Base-by-base conservation (phyloP, 805 yeast genomes). In the Ogataea parapolymorpha region DNA sequence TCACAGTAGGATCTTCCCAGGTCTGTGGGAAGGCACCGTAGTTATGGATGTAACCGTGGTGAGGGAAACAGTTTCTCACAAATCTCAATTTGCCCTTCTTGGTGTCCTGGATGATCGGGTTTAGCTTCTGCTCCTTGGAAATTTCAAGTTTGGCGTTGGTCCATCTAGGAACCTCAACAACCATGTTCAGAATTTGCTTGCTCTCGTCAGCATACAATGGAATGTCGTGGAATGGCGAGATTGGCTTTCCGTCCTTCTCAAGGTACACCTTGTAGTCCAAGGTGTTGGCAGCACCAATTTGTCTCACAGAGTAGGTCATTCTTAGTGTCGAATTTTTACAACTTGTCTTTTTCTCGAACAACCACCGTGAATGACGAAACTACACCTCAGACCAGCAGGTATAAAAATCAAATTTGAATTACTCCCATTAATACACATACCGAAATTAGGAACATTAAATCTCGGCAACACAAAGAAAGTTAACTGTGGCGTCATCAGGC, bases 81-180 rank as follows among this genome's bases (percentile, higher is more conserved):
- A 83, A 93, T 72, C 98, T 82, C 61, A 89, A 79, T 68, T 88
- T 84, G 54, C 97, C 98, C 77, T 93, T 91, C 76, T 93, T 93
- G 62, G 95, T 86, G 70, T 93, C 99, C 74, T 93, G 99, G 48
- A 86, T 74, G 57, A 93, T 93, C 59, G 99, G 99, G 75, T 93
- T 93, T 63, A 89, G 75, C 33, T 77, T 68, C 55, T 71, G 71
- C 58, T 85, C 95, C 72, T 89, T 90, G 66, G 85, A 79, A 68
- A 90, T 89, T 70, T 93, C 99, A 66, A 90, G 75, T 75, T 93
- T 93, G 52, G 97, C 98, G 65, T 93, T 93, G 61, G 95, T 78
- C 97, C 97, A 91, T 69, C 98, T 85, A 63, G 99, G 99, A 53
- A 93, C 89, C 71, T 93, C 99, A 50, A 93, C 97, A 57, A 93